These are phyloP conservation scores for Botrytis hyacinthi DNA, from an alignment of 2,329 filamentous ascomycete species.

Conservation along the genomic window DNA sequence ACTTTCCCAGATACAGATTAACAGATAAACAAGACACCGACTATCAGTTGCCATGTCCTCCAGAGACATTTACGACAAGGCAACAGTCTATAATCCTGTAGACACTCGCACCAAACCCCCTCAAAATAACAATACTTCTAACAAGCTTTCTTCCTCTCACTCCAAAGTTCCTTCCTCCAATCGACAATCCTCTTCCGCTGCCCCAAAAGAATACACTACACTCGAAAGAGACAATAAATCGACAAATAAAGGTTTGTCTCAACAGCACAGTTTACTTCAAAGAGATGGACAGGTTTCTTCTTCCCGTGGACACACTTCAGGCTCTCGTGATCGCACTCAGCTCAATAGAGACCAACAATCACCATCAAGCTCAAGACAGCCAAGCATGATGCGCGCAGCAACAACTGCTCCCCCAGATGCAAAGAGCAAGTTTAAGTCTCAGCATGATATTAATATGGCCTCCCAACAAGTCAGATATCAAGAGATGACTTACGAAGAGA, in stretches of 20 bases:
- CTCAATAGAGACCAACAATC: conserved; percentile 3
- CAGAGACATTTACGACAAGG: conserved; percentile 13
- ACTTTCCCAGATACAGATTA: neutral
- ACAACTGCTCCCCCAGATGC: conserved; percentile 9
- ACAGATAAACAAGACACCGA: neutral
- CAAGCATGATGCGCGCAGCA: neutral
- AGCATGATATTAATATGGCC: conserved; percentile 26
- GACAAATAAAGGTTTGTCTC: neutral
- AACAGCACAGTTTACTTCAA: neutral
- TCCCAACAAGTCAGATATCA: conserved; percentile 23
- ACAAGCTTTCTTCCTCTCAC: neutral
- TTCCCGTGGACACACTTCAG: neutral
- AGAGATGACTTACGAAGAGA: conserved; percentile 22
- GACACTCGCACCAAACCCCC: neutral
- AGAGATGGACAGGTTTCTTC: conserved; percentile 5
- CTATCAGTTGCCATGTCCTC: conserved; percentile 3
- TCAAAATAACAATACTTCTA: neutral
- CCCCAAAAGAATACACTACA: neutral
- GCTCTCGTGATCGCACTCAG: neutral
- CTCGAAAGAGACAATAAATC: conserved; percentile 1
- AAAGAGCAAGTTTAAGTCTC: conserved; percentile 7
- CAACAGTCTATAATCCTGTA: neutral
- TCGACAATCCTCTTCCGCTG: neutral
- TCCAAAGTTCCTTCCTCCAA: neutral
- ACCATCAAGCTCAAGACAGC: neutral